A percentile compares a stretch with the other conserved stretches of the same genome.
These are phyloP conservation scores for Rubroshorea leprosula DNA, from an alignment of 345 rosid genomes.

Conservation along the genomic window DNA sequence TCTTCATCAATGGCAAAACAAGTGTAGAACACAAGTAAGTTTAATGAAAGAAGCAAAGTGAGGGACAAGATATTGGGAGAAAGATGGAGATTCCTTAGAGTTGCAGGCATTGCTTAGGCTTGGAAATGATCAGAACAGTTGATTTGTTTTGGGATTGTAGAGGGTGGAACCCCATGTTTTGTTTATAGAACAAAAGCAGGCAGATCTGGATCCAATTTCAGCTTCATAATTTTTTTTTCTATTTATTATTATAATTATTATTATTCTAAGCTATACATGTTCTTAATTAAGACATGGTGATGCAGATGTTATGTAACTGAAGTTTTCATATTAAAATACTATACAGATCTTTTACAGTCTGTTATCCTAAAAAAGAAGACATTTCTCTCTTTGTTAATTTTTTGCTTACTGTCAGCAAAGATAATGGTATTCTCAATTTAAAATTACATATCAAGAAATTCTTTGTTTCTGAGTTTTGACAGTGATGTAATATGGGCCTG, in stretches of 20 bases:
- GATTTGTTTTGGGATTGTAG: constrained; percentile 58
- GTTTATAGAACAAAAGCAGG: constrained; percentile 56
- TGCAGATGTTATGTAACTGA: constrained; percentile 18
- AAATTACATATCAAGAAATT: background rate
- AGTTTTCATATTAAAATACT: constrained; percentile 12
- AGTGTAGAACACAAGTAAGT: constrained; percentile 35
- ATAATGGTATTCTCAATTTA: constrained; percentile 8
- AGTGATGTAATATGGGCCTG: constrained; percentile 31
- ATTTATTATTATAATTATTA: constrained; percentile 27
- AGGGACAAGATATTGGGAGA: constrained; percentile 31
- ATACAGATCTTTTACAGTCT: constrained; percentile 26
- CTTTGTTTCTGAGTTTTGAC: constrained; percentile 30
- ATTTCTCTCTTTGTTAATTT: constrained; percentile 12
- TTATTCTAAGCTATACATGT: constrained; percentile 14
- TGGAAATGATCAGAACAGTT: too few relatives aligned
- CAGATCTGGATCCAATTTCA: constrained; percentile 70
- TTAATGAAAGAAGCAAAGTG: constrained; percentile 37
- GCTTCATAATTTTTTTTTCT: constrained; percentile 20
- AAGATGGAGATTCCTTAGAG: constrained; percentile 40
- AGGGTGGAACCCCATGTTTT: constrained; percentile 81
- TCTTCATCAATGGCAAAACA: constrained; percentile 62
- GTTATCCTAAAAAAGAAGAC: background rate
- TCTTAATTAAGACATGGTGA: constrained; percentile 28
- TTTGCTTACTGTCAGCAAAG: constrained; percentile 12
- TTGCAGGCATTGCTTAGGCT: constrained; percentile 65